A percentile compares a stretch with the other conserved stretches of the same genome.
Conservation (phyloP, 2,329 filamentous ascomycete species). For the Rhynchosporium graminicola region DNA sequence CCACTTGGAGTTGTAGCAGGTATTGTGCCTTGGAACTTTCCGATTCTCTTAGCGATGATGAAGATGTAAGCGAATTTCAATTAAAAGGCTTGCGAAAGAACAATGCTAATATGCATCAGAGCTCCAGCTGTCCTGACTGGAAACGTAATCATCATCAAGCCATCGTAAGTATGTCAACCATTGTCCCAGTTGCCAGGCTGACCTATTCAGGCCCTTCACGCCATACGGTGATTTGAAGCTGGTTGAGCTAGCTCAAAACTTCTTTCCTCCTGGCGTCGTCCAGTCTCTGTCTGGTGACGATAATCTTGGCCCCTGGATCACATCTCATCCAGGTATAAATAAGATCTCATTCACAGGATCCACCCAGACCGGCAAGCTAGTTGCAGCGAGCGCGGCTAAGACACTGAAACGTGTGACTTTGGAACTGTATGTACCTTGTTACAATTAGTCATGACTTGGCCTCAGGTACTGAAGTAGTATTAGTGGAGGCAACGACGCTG, state of each 20-base stretch:
- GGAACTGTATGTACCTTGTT: conserved; percentile 35
- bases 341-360: conserved; percentile 63
- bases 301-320: conserved; percentile 54
- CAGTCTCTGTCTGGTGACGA: conserved; percentile 57
- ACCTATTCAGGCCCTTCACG: conserved; percentile 48
- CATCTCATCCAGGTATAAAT: conserved; percentile 53
- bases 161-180: conserved; percentile 43
- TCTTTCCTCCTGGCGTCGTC: conserved; percentile 57
- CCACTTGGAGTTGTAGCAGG: conserved; percentile 54
- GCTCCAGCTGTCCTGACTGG: conserved; percentile 52
- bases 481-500: conserved; percentile 53
- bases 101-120: background rate
- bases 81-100: background rate
- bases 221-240: conserved; percentile 55
- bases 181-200: background rate
- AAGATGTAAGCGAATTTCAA: conserved; percentile 45
- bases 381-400: conserved; percentile 51
- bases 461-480: background rate
- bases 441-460: too few relatives aligned
- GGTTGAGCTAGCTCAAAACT: conserved; percentile 49
- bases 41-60: conserved; percentile 48
- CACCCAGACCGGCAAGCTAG: conserved; percentile 50
- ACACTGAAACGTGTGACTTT: conserved; percentile 48
- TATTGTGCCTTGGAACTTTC: conserved; percentile 64
- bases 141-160: conserved; percentile 58